These are phyloP conservation scores for Amyloporia xantha DNA, from an alignment of 768 basidiomycete genomes.

Conservation along the genomic window DNA sequence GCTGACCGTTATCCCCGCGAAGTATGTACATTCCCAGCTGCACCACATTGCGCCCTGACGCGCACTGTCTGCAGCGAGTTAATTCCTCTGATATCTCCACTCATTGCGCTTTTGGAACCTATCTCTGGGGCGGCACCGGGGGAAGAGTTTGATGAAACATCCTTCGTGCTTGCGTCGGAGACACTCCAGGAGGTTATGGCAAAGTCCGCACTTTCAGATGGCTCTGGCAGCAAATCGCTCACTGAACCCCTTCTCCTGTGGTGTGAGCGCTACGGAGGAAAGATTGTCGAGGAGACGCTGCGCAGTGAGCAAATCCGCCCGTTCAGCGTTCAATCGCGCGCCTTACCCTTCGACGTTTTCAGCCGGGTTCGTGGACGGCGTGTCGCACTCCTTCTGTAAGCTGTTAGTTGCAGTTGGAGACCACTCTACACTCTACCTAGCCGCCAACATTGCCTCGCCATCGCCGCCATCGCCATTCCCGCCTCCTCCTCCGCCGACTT, in stretches of 20 bases:
- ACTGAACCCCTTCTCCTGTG: slow-evolving; percentile 86
- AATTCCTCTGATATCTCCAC: slow-evolving; percentile 57
- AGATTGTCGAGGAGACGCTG: slow-evolving; percentile 35
- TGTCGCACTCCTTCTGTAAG: slow-evolving; percentile 71
- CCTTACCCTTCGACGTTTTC: not conserved
- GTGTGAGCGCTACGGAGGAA: slow-evolving; percentile 50
- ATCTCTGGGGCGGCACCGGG: slow-evolving; percentile 8
- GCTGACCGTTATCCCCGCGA: slow-evolving; percentile 63
- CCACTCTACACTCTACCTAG: slow-evolving; percentile 76
- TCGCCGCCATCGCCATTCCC: slow-evolving; percentile 27
- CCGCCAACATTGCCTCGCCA: slow-evolving; percentile 53
- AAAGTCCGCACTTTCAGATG: slow-evolving; percentile 65
- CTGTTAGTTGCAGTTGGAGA: slow-evolving; percentile 78
- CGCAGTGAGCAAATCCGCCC: slow-evolving; percentile 25
- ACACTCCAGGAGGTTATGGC: slow-evolving; percentile 74
- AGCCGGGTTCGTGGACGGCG: slow-evolving; percentile 44
- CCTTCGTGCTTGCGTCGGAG: slow-evolving; percentile 62
- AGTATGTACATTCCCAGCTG: slow-evolving; percentile 36
- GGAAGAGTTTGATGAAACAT: slow-evolving; percentile 37
- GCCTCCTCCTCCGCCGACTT: slow-evolving; percentile 12
- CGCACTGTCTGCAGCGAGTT: slow-evolving; percentile 46
- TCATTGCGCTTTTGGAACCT: slow-evolving; percentile 42
- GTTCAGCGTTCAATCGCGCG: not conserved
- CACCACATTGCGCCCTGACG: not conserved
- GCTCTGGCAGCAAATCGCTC: slow-evolving; percentile 59